Percentiles rank a stretch among this genome's conserved stretches.
phyloP scores from a whole-genome alignment of 129 eudicot genomes.

The Flaveria brownii region DNA sequence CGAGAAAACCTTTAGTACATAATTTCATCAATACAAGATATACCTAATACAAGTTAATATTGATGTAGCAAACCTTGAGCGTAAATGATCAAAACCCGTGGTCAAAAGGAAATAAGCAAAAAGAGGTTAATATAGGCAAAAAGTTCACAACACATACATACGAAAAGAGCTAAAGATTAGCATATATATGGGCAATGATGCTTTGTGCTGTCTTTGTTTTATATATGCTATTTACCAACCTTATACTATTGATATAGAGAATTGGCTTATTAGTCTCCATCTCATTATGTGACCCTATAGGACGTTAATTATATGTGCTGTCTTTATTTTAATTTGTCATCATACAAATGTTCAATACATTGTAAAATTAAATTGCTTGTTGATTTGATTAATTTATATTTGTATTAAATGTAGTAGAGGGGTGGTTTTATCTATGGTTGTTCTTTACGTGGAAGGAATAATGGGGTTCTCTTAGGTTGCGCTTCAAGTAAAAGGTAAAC shows the following conservation, averaged over 20 bases:
- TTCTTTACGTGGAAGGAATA: constrained; percentile 12
- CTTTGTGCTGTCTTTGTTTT: constrained; percentile 4
- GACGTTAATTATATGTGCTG: constrained; percentile 34
- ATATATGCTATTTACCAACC: constrained; percentile 23
- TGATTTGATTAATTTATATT: neutral
- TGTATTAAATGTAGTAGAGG: neutral
- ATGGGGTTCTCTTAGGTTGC: constrained; percentile 11
- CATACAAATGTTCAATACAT: constrained; percentile 32
- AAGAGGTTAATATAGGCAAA: neutral
- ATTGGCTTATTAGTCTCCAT: constrained; percentile 30
- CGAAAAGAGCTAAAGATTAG: constrained; percentile 8
- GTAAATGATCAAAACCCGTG: neutral
- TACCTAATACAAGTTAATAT: constrained; percentile 1
- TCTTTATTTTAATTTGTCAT: constrained; percentile 39
- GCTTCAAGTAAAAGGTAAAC: constrained; percentile 11
- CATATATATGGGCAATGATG: constrained; percentile 18
- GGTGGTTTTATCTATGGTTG: neutral
- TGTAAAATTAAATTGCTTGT: neutral
- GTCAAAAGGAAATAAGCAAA: neutral
- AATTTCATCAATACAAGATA: no score
- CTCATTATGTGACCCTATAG: constrained; percentile 31
- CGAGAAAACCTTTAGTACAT: no score
- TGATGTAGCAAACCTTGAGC: neutral
- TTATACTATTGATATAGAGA: constrained; percentile 17
- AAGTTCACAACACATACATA: neutral